Evolutionary conservation across 129 eudicot genomes (phyloP), one percentile per base, ranked within the genome.

Genomic region (Pittosporum tobira): DNA sequence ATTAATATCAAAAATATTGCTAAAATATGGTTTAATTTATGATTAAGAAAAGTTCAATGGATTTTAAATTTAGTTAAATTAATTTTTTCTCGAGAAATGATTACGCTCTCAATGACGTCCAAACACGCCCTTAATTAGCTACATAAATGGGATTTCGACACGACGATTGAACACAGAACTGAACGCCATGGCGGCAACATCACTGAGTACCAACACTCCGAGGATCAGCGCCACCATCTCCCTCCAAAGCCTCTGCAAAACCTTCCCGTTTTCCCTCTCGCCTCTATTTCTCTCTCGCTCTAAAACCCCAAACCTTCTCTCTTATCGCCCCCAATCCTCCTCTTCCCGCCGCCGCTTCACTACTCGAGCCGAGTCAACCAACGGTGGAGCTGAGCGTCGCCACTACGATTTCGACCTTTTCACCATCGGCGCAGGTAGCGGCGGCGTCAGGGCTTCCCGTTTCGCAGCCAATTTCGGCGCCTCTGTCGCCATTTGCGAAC

Each of bases 401-500:
- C 72, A 62, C 62, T 90, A 69, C 63, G 99, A 93, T 59, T 93
- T 74, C 48, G 99, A 93, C 72, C 81, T 93, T 43, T 93, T 93
- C 62, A 93, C 99, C 1, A 81, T 93, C 42, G 99, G 99, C 19
- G 99, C 99, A 46, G 99, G 99, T 3, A 87, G 96, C 21, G 99
- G 99, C 21, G 99, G 99, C 28, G 99, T 93, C 40, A 78, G 99
- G 75, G 99, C 99, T 59, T 93, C 99, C 4, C 90, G 99, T 27
- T 93, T 87, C 61, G 99, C 99, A 7, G 67, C 99, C 58, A 87
- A 77, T 84, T 77, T 78, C 40, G 99, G 99, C 5, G 99, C 99
- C 42, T 73, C 81, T 0, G 96, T 87, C 18, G 99, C 96, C 40
- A 81, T 93, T 40, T 93, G 99, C 45, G 99, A 93, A 81, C 88